Evolutionary conservation across 148 eudicot species (phyloP).

Genomic region (Diospyros kaki): DNA sequence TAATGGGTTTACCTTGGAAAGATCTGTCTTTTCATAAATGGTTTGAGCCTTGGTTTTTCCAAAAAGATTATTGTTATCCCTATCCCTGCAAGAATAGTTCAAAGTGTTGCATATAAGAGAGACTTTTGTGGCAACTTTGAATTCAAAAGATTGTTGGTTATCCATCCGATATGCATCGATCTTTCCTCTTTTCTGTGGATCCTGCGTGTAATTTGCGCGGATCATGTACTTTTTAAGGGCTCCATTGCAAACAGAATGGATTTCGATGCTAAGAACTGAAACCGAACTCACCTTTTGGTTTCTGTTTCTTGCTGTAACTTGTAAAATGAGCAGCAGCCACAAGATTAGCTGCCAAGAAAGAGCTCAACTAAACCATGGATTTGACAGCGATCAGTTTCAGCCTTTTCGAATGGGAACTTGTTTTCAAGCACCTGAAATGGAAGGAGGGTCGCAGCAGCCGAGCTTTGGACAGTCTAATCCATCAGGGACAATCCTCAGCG

Average conservation of each 20-base stretch:
- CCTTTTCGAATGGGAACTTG: conserved; percentile 14
- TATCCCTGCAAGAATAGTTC: background rate
- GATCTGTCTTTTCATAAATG: background rate
- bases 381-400: conserved; percentile 18
- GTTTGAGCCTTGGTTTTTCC: background rate
- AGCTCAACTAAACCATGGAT: conserved; percentile 1
- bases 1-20: background rate
- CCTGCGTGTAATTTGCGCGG: conserved; percentile 7
- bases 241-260: background rate
- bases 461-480: background rate
- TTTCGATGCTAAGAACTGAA: background rate
- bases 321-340: conserved; percentile 4
- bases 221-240: background rate
- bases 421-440: conserved; percentile 7
- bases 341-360: conserved; percentile 9
- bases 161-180: background rate
- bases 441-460: background rate
- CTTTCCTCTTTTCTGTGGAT: background rate
- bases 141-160: background rate
- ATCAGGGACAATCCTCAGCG: conserved; percentile 19
- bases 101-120: background rate
- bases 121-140: background rate
- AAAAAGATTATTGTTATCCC: background rate
- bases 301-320: background rate
- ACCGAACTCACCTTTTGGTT: background rate